Percentiles rank a stretch among this genome's conserved stretches.
Evolutionary conservation across 805 yeast species (phyloP).

Genomic region (Teunomyces gatunensis): DNA sequence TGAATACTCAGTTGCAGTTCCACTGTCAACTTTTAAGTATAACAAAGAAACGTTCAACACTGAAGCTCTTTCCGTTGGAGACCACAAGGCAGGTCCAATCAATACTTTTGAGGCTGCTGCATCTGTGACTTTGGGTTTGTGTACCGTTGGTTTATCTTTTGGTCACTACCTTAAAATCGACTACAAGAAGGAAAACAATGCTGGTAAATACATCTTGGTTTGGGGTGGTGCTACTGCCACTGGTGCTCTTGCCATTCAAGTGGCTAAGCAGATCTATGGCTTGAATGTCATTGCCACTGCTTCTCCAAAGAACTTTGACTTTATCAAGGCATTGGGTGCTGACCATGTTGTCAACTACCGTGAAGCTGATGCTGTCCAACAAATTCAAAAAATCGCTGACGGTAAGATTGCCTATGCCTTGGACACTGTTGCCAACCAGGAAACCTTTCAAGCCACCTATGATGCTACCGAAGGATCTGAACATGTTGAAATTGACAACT

Average conservation of each 20-base stretch:
- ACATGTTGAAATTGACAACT: constrained; percentile 10
- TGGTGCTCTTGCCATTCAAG: constrained; percentile 30
- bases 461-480: constrained; percentile 26
- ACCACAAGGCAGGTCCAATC: constrained; percentile 34
- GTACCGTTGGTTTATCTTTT: constrained; percentile 46
- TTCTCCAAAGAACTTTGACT: constrained; percentile 21
- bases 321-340: constrained; percentile 29
- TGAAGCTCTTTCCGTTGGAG: constrained; percentile 16
- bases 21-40: constrained; percentile 33
- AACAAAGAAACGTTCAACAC: constrained; percentile 9
- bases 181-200: constrained; percentile 12
- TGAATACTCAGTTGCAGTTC: constrained; percentile 46
- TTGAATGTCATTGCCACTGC: constrained; percentile 28
- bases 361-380: constrained; percentile 19
- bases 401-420: constrained; percentile 23
- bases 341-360: constrained; percentile 28
- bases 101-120: constrained; percentile 66
- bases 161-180: constrained; percentile 30
- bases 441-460: constrained; percentile 25
- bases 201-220: constrained; percentile 20
- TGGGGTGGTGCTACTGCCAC: constrained; percentile 40
- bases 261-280: constrained; percentile 29
- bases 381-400: constrained; percentile 17
- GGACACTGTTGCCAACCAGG: constrained; percentile 21
- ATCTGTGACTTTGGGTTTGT: constrained; percentile 51